Evolutionary conservation across 1,284 basidiomycete species (phyloP).

Genomic region (Gymnopus androsaceus): DNA sequence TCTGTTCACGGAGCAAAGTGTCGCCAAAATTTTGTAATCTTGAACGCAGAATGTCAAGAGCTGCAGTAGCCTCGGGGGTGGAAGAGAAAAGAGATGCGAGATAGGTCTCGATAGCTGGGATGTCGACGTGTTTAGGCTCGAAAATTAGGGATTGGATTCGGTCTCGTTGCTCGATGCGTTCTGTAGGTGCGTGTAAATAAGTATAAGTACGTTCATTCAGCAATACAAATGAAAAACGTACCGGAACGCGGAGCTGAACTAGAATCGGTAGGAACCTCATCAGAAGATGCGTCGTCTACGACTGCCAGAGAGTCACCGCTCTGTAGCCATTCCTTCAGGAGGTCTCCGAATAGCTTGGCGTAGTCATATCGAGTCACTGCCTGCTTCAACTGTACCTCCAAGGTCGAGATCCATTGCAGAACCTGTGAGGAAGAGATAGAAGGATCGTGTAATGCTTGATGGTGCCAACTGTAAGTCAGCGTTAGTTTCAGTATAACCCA

Average conservation of each 20-base stretch:
- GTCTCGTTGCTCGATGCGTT: not conserved
- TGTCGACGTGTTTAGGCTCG: not conserved
- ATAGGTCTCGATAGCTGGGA: not conserved
- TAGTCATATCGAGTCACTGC: slow-evolving; percentile 1
- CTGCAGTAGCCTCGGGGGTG: not conserved
- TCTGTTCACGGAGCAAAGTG: not conserved
- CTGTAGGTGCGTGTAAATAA: too few relatives aligned
- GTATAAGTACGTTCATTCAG: not conserved
- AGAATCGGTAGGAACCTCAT: not conserved
- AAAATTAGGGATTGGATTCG: not conserved
- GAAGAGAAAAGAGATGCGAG: not conserved
- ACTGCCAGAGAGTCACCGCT: slow-evolving; percentile 1
- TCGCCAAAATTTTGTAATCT: not conserved
- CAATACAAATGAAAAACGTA: not conserved
- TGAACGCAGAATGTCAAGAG: not conserved
- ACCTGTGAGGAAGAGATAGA: not conserved
- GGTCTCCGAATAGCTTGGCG: not conserved
- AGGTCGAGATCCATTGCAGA: not conserved
- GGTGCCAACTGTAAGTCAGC: not conserved
- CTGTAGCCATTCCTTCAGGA: slow-evolving; percentile 2
- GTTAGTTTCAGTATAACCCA: not conserved
- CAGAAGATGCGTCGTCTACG: not conserved
- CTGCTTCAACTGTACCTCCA: not conserved
- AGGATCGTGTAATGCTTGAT: not conserved
- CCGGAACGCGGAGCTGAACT: not conserved